Evolutionary conservation across 2,329 filamentous ascomycete species (phyloP).

Genomic region (Canariomyces notabilis): DNA sequence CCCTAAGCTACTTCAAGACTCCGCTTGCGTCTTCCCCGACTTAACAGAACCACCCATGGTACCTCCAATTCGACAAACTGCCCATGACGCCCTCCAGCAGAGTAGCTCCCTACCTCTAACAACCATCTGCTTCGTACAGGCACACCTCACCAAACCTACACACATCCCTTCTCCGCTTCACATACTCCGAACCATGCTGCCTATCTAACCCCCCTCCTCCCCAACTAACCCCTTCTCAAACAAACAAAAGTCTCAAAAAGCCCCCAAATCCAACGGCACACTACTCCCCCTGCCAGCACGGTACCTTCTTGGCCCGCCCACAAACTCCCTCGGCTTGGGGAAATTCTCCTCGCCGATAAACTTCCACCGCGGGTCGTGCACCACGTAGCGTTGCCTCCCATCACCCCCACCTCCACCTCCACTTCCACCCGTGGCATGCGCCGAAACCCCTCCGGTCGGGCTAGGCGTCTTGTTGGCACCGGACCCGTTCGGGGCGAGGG

Average conservation of each 20-base stretch:
- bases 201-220: too few relatives aligned
- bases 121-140: too few relatives aligned
- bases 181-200: too few relatives aligned
- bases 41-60: too few relatives aligned
- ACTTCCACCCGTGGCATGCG: not conserved
- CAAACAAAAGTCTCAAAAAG: constrained; percentile 35
- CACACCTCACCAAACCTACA: too few relatives aligned
- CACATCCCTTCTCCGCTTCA: too few relatives aligned
- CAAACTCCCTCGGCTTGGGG: constrained; percentile 79
- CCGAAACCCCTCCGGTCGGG: constrained; percentile 32
- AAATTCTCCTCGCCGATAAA: constrained; percentile 79
- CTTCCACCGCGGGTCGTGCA: constrained; percentile 78
- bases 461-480: constrained; percentile 43
- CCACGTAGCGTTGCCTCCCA: constrained; percentile 41
- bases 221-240: not conserved
- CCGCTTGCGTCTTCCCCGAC: too few relatives aligned
- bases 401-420: constrained; percentile 15
- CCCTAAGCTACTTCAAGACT: too few relatives aligned
- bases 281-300: constrained; percentile 88
- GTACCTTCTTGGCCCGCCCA: constrained; percentile 71
- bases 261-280: constrained; percentile 78
- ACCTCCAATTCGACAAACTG: too few relatives aligned
- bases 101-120: too few relatives aligned
- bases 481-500: constrained; percentile 59
- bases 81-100: too few relatives aligned